Evolutionary conservation across 352 stramenopile genomes (phyloP), one percentile per base, ranked within the genome.

Genomic region (Phytophthora fragariae): DNA sequence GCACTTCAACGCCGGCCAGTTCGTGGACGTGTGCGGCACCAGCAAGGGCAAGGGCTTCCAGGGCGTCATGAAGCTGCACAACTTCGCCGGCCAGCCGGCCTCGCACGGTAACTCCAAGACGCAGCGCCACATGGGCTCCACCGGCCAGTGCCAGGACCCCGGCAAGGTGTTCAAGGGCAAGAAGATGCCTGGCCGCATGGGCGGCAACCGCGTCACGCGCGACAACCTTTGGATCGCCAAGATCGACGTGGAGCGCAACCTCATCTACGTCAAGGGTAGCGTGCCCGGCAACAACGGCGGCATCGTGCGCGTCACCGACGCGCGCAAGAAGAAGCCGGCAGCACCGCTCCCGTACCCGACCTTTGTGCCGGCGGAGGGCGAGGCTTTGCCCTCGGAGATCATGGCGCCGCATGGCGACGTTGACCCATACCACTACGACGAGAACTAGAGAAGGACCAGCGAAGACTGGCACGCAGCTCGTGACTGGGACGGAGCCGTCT

Each of bases 141-240:
- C 97, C 31, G 98, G 98, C n/a, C 92, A 98, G 76, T 99, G 97
- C 86, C 97, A 99, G 83, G 96, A 99, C 84, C 98, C 98, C 8
- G 98, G 98, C 64, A 95, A 97, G 72, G 98, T 99, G 9, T 99
- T 99, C 74, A 99, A 99, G 84, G 98, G 98, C 47, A 99, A 99
- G 89, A 99, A 99, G 82, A 99, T 99, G 98, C 90, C 98, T 37
- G 98, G 98, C 10, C 92, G 95, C 17, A 99, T 99, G 94, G 98
- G 98, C 62, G 88, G 85, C 52, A 93, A 97, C 49, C 88, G 89
- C 62, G 92, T 98, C 15, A 99, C 98, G 27, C 92, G 97, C 39
- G 97, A 99, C 85, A 99, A 99, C 80, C 82, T 99, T 3, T 95
- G 89, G 88, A 84, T 97, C 57, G 83, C 91, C 63, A 97, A 97